phyloP scores from a whole-genome alignment of 306 rosid species.

The Sicyos edulis region DNA sequence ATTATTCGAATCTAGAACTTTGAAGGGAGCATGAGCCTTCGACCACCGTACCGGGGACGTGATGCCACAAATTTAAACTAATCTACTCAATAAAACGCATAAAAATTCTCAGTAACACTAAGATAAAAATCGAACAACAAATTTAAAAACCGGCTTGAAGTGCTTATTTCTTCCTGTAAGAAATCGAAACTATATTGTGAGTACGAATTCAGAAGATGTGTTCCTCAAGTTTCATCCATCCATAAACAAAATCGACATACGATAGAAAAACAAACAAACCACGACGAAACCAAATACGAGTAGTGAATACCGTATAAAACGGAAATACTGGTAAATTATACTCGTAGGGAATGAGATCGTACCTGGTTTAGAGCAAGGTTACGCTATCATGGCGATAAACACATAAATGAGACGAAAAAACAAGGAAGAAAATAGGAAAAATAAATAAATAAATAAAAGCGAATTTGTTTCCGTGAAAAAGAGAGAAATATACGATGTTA shows the following conservation, averaged over 20 bases:
- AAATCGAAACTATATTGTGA: not conserved
- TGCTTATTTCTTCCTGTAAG: too few species aligned
- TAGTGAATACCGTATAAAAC: not conserved
- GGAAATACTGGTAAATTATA: conserved; percentile 10
- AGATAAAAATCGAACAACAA: too few species aligned
- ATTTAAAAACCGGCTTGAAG: too few species aligned
- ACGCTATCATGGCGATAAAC: conserved; percentile 3
- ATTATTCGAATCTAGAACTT: too few species aligned
- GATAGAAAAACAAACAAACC: not conserved
- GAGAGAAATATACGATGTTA: too few species aligned
- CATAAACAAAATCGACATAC: not conserved
- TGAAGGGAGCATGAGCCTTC: too few species aligned
- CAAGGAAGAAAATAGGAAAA: too few species aligned
- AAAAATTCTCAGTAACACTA: too few species aligned
- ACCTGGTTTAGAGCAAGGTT: not conserved
- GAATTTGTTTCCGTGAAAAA: conserved; percentile 9
- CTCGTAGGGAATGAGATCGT: not conserved
- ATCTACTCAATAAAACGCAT: too few species aligned
- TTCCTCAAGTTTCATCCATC: not conserved
- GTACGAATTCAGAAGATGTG: not conserved
- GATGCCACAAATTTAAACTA: too few species aligned
- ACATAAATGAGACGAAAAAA: too few species aligned
- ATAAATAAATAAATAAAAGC: not conserved
- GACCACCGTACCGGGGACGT: too few species aligned
- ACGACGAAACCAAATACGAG: not conserved